phyloP scores from a whole-genome alignment of 768 basidiomycete genomes.

The Austroboletus festivus region DNA sequence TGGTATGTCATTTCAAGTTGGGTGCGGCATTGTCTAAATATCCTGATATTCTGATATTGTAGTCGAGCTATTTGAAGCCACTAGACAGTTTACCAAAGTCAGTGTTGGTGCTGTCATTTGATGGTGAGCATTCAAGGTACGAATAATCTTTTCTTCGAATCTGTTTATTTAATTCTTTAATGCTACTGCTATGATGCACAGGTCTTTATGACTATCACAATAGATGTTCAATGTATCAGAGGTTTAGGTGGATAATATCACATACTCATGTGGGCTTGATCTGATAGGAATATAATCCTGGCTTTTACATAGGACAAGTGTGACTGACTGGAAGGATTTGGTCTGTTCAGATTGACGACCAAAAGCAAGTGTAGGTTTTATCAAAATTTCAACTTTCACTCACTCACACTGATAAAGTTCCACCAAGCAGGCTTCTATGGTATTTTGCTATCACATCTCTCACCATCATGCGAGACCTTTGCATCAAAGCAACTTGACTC shows the following conservation, averaged over 20 bases:
- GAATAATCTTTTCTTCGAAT: background rate
- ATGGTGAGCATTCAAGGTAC: constrained; percentile 33
- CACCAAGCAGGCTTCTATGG: constrained; percentile 69
- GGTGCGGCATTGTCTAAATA: constrained; percentile 34
- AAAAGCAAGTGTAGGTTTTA: constrained; percentile 41
- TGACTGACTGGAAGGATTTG: constrained; percentile 51
- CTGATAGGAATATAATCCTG: constrained; percentile 37
- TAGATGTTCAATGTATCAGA: constrained; percentile 20
- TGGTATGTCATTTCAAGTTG: too few species aligned
- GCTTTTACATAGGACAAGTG: constrained; percentile 58
- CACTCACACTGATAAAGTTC: constrained; percentile 49
- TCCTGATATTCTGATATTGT: constrained; percentile 56
- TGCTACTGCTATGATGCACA: constrained; percentile 2
- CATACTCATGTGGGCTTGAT: background rate
- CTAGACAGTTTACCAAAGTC: constrained; percentile 46
- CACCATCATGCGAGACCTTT: constrained; percentile 43
- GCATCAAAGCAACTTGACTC: constrained; percentile 59
- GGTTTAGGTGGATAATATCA: constrained; percentile 14
- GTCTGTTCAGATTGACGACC: constrained; percentile 51
- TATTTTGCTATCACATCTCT: constrained; percentile 49
- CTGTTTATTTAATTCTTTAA: background rate
- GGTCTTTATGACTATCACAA: constrained; percentile 20
- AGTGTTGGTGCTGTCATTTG: constrained; percentile 56
- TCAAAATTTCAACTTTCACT: background rate
- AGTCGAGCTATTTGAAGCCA: constrained; percentile 54